These are phyloP conservation scores for Paracorniculantispora psalliotae DNA, from an alignment of 2,329 filamentous ascomycete genomes.

Conservation along the genomic window DNA sequence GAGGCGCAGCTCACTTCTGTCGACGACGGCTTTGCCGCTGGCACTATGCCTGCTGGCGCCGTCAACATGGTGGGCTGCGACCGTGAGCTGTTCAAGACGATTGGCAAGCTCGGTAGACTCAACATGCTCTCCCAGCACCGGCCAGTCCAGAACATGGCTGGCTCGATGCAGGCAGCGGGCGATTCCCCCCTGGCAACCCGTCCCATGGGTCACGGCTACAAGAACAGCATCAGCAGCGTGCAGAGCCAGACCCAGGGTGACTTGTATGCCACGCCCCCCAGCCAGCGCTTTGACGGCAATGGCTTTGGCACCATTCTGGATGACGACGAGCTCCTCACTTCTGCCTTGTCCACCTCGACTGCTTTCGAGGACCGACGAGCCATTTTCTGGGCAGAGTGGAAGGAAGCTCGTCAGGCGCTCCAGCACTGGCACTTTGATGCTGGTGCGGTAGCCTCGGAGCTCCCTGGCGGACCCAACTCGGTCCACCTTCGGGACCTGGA, in stretches of 20 bases:
- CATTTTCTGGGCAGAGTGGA: constrained; percentile 84
- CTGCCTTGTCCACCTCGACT: constrained; percentile 36
- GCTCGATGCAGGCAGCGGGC: constrained; percentile 15
- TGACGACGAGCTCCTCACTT: constrained; percentile 48
- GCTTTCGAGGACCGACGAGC: constrained; percentile 54
- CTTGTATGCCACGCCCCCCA: constrained; percentile 33
- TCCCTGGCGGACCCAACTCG: constrained; percentile 46
- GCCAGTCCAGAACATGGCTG: constrained; percentile 39
- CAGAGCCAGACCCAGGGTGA: constrained; percentile 23
- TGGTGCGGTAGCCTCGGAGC: constrained; percentile 43
- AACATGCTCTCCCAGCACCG: constrained; percentile 76
- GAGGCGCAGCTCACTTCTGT: constrained; percentile 75
- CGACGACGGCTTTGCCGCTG: constrained; percentile 49
- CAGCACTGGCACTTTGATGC: constrained; percentile 76
- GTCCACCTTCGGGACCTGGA: constrained; percentile 68
- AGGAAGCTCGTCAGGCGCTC: constrained; percentile 67
- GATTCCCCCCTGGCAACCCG: constrained; percentile 29
- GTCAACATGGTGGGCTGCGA: constrained; percentile 90
- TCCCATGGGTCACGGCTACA: constrained; percentile 39
- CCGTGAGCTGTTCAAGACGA: constrained; percentile 76
- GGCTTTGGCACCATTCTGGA: constrained; percentile 55
- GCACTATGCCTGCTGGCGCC: constrained; percentile 54
- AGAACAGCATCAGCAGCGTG: constrained; percentile 25
- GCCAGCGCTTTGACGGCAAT: constrained; percentile 61
- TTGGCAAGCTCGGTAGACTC: constrained; percentile 76